Percentiles rank a stretch among this genome's conserved stretches.
Evolutionary conservation across 1,139 yeast species (phyloP).

Genomic region (Scheffersomyces cryptocercus): DNA sequence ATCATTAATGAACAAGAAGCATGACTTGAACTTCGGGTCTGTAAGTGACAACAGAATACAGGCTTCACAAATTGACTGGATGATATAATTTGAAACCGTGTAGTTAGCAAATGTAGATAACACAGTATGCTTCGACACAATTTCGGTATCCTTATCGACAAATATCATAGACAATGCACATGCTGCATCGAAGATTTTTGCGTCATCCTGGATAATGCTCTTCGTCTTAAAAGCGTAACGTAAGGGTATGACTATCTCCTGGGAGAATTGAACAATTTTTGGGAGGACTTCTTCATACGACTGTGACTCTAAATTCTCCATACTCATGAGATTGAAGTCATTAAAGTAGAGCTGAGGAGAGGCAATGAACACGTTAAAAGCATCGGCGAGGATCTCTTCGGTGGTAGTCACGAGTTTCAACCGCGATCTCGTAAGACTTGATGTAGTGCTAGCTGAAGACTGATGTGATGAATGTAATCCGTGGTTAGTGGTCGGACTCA

Average conservation of each 20-base stretch:
- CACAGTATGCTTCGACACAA: slow-evolving; percentile 20
- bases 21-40: slow-evolving; percentile 40
- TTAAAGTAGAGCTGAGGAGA: slow-evolving; percentile 40
- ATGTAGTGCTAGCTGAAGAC: not conserved
- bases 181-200: slow-evolving; percentile 36
- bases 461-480: not conserved
- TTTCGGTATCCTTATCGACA: slow-evolving; percentile 21
- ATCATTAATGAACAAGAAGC: slow-evolving; percentile 37
- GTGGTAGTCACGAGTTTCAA: slow-evolving; percentile 17
- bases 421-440: not conserved
- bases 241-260: slow-evolving; percentile 32
- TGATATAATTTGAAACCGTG: slow-evolving; percentile 33
- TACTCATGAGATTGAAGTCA: slow-evolving; percentile 27
- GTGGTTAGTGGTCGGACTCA: too few relatives aligned
- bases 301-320: slow-evolving; percentile 11
- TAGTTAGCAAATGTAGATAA: slow-evolving; percentile 29
- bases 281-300: slow-evolving; percentile 6
- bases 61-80: slow-evolving; percentile 39
- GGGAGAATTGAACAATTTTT: slow-evolving; percentile 22
- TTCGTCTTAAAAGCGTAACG: slow-evolving; percentile 34
- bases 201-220: slow-evolving; percentile 15
- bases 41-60: slow-evolving; percentile 36
- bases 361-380: slow-evolving; percentile 35
- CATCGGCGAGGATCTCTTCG: slow-evolving; percentile 37
- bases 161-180: slow-evolving; percentile 35